A percentile compares a stretch with the other conserved stretches of the same genome.
phyloP scores from a whole-genome alignment of 1,284 basidiomycete genomes.

The Cutaneotrichosporon curvatum region DNA sequence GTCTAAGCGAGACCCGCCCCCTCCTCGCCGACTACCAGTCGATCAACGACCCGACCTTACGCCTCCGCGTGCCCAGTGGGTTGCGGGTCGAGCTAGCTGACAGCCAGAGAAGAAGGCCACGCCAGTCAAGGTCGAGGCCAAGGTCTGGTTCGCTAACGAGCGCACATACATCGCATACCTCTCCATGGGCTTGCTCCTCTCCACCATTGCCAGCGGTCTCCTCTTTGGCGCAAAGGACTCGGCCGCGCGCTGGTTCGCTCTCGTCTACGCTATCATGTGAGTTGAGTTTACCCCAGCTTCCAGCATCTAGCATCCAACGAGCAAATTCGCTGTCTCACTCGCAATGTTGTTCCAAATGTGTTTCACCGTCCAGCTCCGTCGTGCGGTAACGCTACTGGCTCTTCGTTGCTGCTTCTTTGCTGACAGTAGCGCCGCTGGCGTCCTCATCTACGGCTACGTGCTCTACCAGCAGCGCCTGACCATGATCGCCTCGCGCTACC shows the following conservation, averaged over 20 bases:
- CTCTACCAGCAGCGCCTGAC: constrained; percentile 84
- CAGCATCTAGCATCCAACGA: neutral
- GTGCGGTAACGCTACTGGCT: no score
- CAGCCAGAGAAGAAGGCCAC: constrained; percentile 68
- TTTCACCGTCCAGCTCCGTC: no score
- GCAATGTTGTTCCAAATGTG: no score
- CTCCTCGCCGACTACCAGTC: constrained; percentile 41
- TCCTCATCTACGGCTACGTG: constrained; percentile 67
- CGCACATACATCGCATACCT: constrained; percentile 92
- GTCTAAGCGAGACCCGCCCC: constrained; percentile 26
- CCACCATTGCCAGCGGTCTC: constrained; percentile 76
- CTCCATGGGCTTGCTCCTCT: constrained; percentile 75
- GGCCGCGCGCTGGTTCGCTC: constrained; percentile 70
- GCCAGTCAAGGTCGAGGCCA: constrained; percentile 86
- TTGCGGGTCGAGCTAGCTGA: constrained; percentile 6
- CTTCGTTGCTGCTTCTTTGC: neutral
- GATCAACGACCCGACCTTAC: constrained; percentile 38
- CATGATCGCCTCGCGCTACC: constrained; percentile 81
- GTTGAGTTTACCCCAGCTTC: constrained; percentile 19
- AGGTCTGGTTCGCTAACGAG: constrained; percentile 99
- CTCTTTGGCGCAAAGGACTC: constrained; percentile 52
- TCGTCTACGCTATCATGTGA: constrained; percentile 70
- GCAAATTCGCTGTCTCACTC: no score
- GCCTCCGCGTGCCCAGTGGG: constrained; percentile 38
- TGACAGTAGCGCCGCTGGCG: constrained; percentile 34